Evolutionary conservation across 1,139 yeast species (phyloP).

Genomic region (Debaryomyces udenii): DNA sequence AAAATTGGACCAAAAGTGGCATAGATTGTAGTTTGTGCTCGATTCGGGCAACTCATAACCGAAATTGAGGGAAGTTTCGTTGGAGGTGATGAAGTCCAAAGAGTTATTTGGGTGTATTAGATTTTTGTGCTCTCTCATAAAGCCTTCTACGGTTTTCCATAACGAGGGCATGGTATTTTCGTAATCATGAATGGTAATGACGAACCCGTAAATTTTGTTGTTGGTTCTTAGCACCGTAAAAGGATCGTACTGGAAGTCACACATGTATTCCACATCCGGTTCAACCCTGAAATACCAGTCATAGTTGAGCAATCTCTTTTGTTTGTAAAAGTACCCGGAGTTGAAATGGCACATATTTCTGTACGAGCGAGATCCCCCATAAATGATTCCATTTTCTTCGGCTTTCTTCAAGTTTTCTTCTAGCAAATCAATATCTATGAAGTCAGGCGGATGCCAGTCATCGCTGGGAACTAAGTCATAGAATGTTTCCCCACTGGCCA

Average conservation of each 20-base stretch:
- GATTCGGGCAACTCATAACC: conserved; percentile 25
- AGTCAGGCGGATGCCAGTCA: conserved; percentile 49
- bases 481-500: conserved; percentile 79
- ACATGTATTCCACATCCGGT: conserved; percentile 50
- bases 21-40: conserved; percentile 70
- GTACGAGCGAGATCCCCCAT: conserved; percentile 45
- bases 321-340: conserved; percentile 49
- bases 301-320: conserved; percentile 39
- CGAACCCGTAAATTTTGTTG: conserved; percentile 46
- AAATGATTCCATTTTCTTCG: conserved; percentile 31
- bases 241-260: conserved; percentile 54
- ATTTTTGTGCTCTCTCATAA: conserved; percentile 62
- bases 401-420: conserved; percentile 30
- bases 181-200: conserved; percentile 48
- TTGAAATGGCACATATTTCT: conserved; percentile 55
- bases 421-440: conserved; percentile 35
- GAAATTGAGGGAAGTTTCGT: conserved; percentile 42
- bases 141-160: conserved; percentile 74
- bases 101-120: conserved; percentile 70
- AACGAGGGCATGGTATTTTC: conserved; percentile 65
- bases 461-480: conserved; percentile 46
- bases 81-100: conserved; percentile 68
- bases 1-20: conserved; percentile 96
- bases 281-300: conserved; percentile 53
- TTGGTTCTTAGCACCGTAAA: conserved; percentile 38